Base-by-base conservation (phyloP, 768 basidiomycete species). In the Piloderma croceum region DNA sequence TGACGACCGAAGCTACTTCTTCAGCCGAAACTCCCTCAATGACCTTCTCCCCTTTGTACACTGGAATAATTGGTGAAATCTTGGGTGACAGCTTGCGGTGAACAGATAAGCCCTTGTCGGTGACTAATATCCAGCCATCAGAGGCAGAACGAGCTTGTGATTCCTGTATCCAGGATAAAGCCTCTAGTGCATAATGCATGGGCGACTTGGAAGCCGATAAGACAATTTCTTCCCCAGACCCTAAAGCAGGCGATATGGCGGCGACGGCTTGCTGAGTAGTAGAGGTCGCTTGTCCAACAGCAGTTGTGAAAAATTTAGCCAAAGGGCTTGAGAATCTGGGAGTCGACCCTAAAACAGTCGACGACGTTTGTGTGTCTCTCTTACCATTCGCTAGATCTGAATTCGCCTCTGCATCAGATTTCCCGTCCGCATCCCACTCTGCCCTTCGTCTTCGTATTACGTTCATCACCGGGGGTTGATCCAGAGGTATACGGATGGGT, bases 11-110 rank as follows among this genome's bases (percentile, higher is more conserved):
- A 0, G 79, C 81, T 24, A 97, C 69, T 58, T 99, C 94, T 54
- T 96, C 93, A 1, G 92, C 92, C 1, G 90, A 87, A 9, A 93
- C 77, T 3, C 92, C 91, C 56, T 97, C 88, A 36, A 98, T 83
- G 45, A 97, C 90, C 62, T 89, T 88, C 55, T 84, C 81, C 0
- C 88, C 91, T 50, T 81, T 83, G 59, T 90, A 83, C 3, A 98
- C 79, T 1, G 90, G 90, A 23, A 92, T 78, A 38, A 77, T 67
- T 1, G 83, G 71, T 5, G 90, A 94, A 5, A 94, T 74, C 39
- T 84, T 80, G 0, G 85, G 72, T 6, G 78, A 74, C n/a, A 81
- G 59, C 54, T 84, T 85, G 53, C 82, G 80, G 46, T 87, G 78
- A 12, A 94, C 73, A 3, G 81, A 67, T 24, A 92, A 61, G 5